Conservation (phyloP, 345 rosid species). For the Citrus inodora region DNA sequence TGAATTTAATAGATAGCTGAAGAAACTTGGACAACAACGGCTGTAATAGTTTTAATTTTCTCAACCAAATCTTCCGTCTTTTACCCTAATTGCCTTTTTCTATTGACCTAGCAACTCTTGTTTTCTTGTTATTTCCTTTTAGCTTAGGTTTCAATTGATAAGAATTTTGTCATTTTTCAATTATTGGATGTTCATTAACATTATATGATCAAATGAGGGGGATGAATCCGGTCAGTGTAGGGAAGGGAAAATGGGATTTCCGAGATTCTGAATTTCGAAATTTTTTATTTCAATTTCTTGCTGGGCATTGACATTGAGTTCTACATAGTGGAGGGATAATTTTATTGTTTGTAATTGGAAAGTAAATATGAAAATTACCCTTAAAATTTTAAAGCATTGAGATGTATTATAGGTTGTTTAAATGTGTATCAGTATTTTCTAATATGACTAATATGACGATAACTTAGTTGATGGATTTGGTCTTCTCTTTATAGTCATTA, state of each 20-base stretch:
- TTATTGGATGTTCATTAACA: neutral
- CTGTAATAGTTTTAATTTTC: constrained; percentile 7
- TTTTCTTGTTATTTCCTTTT: neutral
- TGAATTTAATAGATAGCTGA: neutral
- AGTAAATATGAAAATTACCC: too few species aligned
- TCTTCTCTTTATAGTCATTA: neutral
- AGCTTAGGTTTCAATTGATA: neutral
- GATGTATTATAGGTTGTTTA: neutral
- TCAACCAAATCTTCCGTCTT: constrained; percentile 26
- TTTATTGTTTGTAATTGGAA: neutral
- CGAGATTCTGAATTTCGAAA: neutral
- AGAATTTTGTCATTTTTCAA: neutral
- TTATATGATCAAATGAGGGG: too few species aligned
- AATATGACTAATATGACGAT: neutral
- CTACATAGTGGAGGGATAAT: neutral
- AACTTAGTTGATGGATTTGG: neutral
- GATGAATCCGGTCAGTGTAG: too few species aligned
- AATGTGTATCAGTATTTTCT: neutral
- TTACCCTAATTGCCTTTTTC: neutral
- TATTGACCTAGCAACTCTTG: constrained; percentile 9
- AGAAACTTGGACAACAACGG: constrained; percentile 28
- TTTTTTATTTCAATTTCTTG: neutral
- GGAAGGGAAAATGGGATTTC: neutral
- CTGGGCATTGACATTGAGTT: neutral
- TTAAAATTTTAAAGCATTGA: too few species aligned